A percentile compares a stretch with the other conserved stretches of the same genome.
Conservation (phyloP, 371 early-diverging fungal species). For the Umbelopsis sp. region DNA sequence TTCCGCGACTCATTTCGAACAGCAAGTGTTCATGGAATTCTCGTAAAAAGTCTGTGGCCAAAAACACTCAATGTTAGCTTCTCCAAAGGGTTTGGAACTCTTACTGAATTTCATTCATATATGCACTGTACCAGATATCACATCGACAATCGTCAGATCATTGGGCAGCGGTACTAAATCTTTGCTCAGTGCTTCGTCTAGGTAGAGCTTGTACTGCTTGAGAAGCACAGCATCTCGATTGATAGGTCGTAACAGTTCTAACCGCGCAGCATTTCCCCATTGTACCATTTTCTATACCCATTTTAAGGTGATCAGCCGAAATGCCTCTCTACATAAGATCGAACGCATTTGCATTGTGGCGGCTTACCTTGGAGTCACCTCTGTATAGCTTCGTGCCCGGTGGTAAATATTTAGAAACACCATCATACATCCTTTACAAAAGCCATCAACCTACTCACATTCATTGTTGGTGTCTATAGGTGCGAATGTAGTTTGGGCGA, state of each 20-base stretch:
- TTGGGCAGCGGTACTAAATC: conserved; percentile 50
- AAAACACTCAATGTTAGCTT: not conserved
- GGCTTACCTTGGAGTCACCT: conserved; percentile 31
- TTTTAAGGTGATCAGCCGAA: not conserved
- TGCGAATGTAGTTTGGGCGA: not conserved
- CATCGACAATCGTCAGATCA: conserved; percentile 44
- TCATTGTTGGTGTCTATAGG: conserved; percentile 43
- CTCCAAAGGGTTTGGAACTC: not conserved
- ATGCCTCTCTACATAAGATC: too few species aligned
- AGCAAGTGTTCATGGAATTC: conserved; percentile 53
- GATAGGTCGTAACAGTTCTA: conserved; percentile 28
- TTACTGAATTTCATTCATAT: too few species aligned
- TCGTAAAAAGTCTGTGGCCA: conserved; percentile 46
- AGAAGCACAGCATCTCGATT: conserved; percentile 35
- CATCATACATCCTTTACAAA: not conserved
- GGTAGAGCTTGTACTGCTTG: conserved; percentile 57
- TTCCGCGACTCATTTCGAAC: conserved; percentile 53
- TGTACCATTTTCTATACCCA: conserved; percentile 31
- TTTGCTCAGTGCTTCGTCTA: conserved; percentile 51
- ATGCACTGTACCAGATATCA: conserved; percentile 45
- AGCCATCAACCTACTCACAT: conserved; percentile 36
- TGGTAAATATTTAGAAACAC: not conserved
- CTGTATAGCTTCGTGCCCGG: conserved; percentile 32
- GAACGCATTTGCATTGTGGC: not conserved
- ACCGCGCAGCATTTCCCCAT: conserved; percentile 49